These are phyloP conservation scores for Caloboletus firmus DNA, from an alignment of 1,284 basidiomycete genomes.

Conservation along the genomic window DNA sequence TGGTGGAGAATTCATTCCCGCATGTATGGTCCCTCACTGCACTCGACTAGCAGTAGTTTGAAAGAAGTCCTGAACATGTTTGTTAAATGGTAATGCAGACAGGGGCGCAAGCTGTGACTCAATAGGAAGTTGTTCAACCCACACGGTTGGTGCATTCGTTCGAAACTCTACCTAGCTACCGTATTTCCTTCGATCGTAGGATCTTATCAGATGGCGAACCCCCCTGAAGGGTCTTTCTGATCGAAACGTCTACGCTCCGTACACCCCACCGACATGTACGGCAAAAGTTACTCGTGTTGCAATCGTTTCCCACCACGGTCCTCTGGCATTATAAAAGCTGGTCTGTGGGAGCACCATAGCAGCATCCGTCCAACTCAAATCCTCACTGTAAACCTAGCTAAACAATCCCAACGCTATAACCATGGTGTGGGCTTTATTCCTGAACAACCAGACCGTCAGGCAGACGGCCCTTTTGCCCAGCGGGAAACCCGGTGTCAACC, in stretches of 20 bases:
- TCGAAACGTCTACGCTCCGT: not conserved
- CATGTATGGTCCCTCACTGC: not conserved
- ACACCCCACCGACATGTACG: not conserved
- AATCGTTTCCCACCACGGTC: not conserved
- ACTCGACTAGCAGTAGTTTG: not conserved
- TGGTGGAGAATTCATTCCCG: not conserved
- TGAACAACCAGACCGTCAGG: not conserved
- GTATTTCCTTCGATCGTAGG: not conserved
- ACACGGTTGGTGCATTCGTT: not conserved
- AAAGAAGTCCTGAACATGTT: not conserved
- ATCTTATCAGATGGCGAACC: not conserved
- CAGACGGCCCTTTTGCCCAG: not conserved
- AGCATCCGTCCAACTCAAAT: not conserved
- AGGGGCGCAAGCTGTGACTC: not conserved
- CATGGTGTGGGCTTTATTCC: not conserved
- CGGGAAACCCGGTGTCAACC: not conserved
- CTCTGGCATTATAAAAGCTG: not conserved
- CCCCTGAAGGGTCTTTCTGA: not conserved
- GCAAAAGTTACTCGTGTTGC: not conserved
- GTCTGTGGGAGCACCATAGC: not conserved
- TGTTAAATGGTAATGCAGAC: not conserved
- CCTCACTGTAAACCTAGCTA: not conserved
- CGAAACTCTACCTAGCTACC: not conserved
- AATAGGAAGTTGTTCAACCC: not conserved
- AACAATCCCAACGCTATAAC: not conserved